These are phyloP conservation scores for Phytophthora foliorum DNA, from an alignment of 352 stramenopile genomes.

Conservation along the genomic window DNA sequence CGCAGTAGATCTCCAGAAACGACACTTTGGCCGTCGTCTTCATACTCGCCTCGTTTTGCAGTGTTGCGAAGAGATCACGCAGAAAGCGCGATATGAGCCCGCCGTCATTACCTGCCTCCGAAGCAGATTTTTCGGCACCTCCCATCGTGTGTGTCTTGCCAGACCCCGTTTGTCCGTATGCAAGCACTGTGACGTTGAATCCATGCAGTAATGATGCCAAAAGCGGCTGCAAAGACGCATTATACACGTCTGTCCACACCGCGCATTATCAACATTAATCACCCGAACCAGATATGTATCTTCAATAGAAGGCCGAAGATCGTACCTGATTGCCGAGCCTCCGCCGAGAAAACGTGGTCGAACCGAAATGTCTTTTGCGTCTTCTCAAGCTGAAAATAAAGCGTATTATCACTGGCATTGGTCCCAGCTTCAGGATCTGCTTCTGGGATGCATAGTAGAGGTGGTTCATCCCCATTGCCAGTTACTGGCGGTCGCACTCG, in stretches of 20 bases:
- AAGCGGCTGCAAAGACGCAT: conserved; percentile 68
- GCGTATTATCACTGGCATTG: conserved; percentile 6
- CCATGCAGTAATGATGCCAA: conserved; percentile 85
- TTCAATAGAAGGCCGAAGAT: not conserved
- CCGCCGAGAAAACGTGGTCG: conserved; percentile 66
- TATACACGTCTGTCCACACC: conserved; percentile 63
- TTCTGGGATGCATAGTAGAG: conserved; percentile 24
- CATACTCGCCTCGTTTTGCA: conserved; percentile 37
- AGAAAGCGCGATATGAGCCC: conserved; percentile 85
- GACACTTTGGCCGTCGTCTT: conserved; percentile 67
- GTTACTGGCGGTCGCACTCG: conserved; percentile 53
- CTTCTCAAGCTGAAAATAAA: conserved; percentile 53
- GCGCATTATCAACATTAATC: conserved; percentile 2
- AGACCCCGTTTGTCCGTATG: conserved; percentile 85
- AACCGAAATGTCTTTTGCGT: conserved; percentile 66
- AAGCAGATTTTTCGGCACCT: conserved; percentile 44
- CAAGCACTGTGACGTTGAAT: conserved; percentile 90
- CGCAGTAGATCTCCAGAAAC: conserved; percentile 97
- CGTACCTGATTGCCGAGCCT: conserved; percentile 52
- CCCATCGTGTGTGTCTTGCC: conserved; percentile 89
- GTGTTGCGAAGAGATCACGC: conserved; percentile 64
- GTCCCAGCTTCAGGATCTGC: conserved; percentile 2
- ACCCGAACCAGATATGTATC: not conserved
- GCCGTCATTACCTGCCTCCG: conserved; percentile 44
- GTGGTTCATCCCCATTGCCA: conserved; percentile 5